Conservation (phyloP, 2,329 filamentous ascomycete genomes). For the Colletotrichum sp. region DNA sequence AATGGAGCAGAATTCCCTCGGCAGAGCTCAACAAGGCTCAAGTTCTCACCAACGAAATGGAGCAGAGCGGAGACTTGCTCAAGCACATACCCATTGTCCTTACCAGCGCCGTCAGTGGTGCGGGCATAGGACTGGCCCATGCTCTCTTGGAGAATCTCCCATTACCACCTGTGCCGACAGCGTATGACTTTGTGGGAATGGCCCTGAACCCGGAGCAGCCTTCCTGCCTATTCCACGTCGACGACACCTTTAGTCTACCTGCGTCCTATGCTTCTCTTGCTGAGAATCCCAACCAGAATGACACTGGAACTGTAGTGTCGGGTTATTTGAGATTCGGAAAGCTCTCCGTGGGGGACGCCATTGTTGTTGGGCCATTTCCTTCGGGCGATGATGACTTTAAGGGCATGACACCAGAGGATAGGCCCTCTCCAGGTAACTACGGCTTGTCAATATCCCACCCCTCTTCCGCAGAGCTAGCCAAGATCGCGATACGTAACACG, state of each 20-base stretch:
- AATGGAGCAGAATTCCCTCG: conserved; percentile 61
- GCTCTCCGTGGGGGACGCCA: conserved; percentile 77
- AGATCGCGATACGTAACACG: conserved; percentile 57
- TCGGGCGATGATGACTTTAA: conserved; percentile 55
- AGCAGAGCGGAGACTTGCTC: conserved; percentile 44
- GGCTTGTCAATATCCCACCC: conserved; percentile 59
- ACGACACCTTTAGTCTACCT: conserved; percentile 84
- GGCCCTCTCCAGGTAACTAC: conserved; percentile 51
- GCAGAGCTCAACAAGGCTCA: conserved; percentile 64
- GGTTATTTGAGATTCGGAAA: conserved; percentile 83
- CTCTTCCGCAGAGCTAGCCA: conserved; percentile 57
- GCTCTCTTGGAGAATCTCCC: conserved; percentile 80
- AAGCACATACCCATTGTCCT: conserved; percentile 81
- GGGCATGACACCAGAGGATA: conserved; percentile 47
- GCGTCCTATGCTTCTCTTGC: conserved; percentile 61
- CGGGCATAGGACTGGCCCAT: conserved; percentile 81
- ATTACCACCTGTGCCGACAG: conserved; percentile 61
- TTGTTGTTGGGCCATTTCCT: conserved; percentile 81
- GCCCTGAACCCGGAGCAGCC: conserved; percentile 65
- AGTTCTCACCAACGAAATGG: conserved; percentile 57
- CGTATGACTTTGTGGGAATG: conserved; percentile 59
- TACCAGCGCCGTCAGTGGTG: conserved; percentile 85
- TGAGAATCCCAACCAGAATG: conserved; percentile 39
- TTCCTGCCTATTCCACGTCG: conserved; percentile 80
- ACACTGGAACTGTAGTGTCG: conserved; percentile 76